Percentiles rank a stretch among this genome's conserved stretches.
Evolutionary conservation across 2,329 filamentous ascomycete genomes (phyloP).

Genomic region (Pseudogymnoascus sp.): DNA sequence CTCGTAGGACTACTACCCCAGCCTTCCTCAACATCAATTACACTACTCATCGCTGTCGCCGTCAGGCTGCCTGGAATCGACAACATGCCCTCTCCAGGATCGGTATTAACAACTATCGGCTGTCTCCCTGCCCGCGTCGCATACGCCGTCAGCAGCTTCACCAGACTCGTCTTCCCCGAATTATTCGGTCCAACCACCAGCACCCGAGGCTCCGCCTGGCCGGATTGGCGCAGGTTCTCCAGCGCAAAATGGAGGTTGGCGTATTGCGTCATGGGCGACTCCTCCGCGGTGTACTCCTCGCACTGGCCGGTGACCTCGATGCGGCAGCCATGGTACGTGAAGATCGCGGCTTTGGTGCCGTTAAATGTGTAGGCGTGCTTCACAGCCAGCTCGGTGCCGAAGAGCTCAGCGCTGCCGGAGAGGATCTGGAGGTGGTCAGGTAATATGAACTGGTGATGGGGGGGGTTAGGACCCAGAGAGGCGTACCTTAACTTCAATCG

Average conservation of each 20-base stretch:
- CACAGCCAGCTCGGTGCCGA: slow-evolving; percentile 84
- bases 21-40: slow-evolving; percentile 80
- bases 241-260: slow-evolving; percentile 85
- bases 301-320: slow-evolving; percentile 61
- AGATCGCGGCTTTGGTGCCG: slow-evolving; percentile 77
- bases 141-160: slow-evolving; percentile 70
- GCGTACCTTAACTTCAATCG: slow-evolving; percentile 44
- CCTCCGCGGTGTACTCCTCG: slow-evolving; percentile 60
- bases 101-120: slow-evolving; percentile 75
- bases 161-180: slow-evolving; percentile 75
- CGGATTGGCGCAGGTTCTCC: slow-evolving; percentile 53
- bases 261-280: slow-evolving; percentile 73
- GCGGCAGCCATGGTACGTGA: slow-evolving; percentile 85
- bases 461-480: background rate
- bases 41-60: slow-evolving; percentile 75
- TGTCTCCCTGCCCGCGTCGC: slow-evolving; percentile 65
- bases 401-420: slow-evolving; percentile 80
- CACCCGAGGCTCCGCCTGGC: slow-evolving; percentile 64
- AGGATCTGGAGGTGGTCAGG: slow-evolving; percentile 46
- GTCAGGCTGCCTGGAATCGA: slow-evolving; percentile 74
- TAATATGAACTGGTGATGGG: slow-evolving; percentile 29
- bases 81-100: slow-evolving; percentile 72
- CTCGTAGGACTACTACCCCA: slow-evolving; percentile 89
- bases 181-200: slow-evolving; percentile 72
- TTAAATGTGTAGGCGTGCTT: slow-evolving; percentile 74